Percentiles rank a stretch among this genome's conserved stretches.
Conservation (phyloP, 129 eudicot genomes). For the Sambucus nigra region DNA sequence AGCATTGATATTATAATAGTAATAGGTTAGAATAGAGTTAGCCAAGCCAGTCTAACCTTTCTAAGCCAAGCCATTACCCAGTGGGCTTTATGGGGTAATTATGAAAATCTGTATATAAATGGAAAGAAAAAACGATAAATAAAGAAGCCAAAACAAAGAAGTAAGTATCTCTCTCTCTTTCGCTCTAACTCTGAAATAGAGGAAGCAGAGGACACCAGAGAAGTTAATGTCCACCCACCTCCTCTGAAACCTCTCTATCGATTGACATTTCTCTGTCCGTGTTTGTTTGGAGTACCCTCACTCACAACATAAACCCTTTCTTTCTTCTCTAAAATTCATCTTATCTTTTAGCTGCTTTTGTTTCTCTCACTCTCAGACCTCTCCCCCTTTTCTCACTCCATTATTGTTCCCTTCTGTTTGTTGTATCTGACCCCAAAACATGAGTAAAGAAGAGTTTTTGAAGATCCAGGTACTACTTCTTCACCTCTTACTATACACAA, state of each 20-base stretch:
- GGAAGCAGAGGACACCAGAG: conserved; percentile 20
- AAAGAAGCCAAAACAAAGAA: conserved; percentile 16
- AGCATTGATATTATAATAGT: too few relatives aligned
- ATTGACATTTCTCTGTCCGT: conserved; percentile 1
- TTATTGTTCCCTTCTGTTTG: conserved; percentile 1
- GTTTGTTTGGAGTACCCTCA: not conserved
- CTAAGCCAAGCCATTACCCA: conserved; percentile 1
- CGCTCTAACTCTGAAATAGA: conserved; percentile 42
- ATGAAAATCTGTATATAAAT: not conserved
- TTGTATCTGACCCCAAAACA: conserved; percentile 17
- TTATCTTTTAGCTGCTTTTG: not conserved
- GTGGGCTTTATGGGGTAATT: not conserved
- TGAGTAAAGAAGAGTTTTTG: conserved; percentile 99
- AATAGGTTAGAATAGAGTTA: not conserved
- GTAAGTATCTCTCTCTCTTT: conserved; percentile 15
- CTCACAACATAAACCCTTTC: not conserved
- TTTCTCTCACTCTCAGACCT: conserved; percentile 5
- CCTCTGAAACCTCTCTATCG: conserved; percentile 24
- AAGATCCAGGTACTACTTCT: conserved; percentile 75
- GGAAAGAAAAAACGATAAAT: conserved; percentile 17
- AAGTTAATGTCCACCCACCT: conserved; percentile 61
- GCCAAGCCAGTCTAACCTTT: not conserved
- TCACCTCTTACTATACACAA: not conserved
- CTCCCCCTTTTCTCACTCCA: not conserved
- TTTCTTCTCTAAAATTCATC: conserved; percentile 4